Conservation (phyloP, 2,329 filamentous ascomycete genomes). For the Amauroascus verrucosus region DNA sequence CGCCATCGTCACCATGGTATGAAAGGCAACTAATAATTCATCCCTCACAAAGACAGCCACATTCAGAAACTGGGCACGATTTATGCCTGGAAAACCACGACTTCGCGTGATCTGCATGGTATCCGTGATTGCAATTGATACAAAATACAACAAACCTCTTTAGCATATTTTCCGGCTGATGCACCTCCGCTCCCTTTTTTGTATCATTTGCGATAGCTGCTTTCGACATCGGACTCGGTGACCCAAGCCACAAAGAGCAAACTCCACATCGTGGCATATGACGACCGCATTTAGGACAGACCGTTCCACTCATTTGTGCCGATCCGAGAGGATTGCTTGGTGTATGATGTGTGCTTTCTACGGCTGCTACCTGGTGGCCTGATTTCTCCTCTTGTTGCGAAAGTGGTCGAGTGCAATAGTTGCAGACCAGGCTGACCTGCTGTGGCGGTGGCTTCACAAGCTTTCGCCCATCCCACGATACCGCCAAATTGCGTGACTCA, state of each 20-base stretch:
- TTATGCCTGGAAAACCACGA: conserved; percentile 50
- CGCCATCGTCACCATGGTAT: not conserved
- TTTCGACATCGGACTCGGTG: conserved; percentile 44
- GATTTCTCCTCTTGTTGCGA: conserved; percentile 32
- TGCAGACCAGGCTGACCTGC: conserved; percentile 50
- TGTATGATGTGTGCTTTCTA: conserved; percentile 29
- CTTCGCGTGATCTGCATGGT: conserved; percentile 52
- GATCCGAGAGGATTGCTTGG: conserved; percentile 29
- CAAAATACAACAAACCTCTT: conserved; percentile 51
- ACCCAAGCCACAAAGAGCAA: conserved; percentile 52
- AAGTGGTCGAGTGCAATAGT: conserved; percentile 50
- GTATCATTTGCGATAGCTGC: conserved; percentile 29
- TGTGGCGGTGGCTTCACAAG: conserved; percentile 42
- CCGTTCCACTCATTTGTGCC: conserved; percentile 38
- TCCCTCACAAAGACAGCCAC: conserved; percentile 43
- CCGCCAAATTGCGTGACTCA: conserved; percentile 45
- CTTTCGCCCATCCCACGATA: conserved; percentile 41
- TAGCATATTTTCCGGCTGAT: conserved; percentile 38
- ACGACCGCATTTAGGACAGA: conserved; percentile 52
- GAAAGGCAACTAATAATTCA: conserved; percentile 9
- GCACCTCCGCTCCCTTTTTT: conserved; percentile 13
- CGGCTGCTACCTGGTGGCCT: conserved; percentile 4
- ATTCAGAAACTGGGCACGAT: conserved; percentile 47
- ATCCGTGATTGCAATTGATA: conserved; percentile 53
- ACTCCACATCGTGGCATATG: conserved; percentile 55